Percentiles rank a stretch among this genome's conserved stretches.
Conservation (phyloP, 2,329 filamentous ascomycete genomes). For the Alternaria arborescens region DNA sequence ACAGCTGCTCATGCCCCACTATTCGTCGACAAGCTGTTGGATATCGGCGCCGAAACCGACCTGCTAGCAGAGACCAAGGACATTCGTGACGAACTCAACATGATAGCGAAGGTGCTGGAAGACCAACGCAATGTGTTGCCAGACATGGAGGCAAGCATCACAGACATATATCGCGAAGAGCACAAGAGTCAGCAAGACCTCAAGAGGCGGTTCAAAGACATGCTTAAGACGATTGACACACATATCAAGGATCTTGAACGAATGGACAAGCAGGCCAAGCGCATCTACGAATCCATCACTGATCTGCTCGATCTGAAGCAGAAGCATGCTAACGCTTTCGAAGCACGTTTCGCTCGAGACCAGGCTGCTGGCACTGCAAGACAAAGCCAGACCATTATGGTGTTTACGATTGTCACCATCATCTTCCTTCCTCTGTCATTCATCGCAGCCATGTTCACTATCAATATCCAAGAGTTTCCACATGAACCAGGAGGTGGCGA, state of each 20-base stretch:
- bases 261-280: constrained; percentile 70
- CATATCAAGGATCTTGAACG: constrained; percentile 68
- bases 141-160: constrained; percentile 58
- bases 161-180: constrained; percentile 49
- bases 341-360: constrained; percentile 68
- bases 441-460: constrained; percentile 64
- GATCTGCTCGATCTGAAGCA: constrained; percentile 73
- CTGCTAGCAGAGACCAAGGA: constrained; percentile 72
- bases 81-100: constrained; percentile 72
- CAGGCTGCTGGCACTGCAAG: constrained; percentile 68
- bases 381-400: constrained; percentile 65
- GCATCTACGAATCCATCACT: constrained; percentile 67
- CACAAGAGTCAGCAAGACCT: constrained; percentile 56
- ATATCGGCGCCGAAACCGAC: constrained; percentile 68
- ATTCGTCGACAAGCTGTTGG: constrained; percentile 65
- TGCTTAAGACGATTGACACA: constrained; percentile 65
- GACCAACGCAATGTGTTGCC: constrained; percentile 59
- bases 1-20: constrained; percentile 46
- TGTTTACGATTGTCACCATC: constrained; percentile 68
- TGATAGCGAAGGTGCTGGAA: constrained; percentile 64
- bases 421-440: constrained; percentile 65
- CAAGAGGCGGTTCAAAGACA: constrained; percentile 64
- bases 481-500: constrained; percentile 36
- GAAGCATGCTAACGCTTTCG: constrained; percentile 73
- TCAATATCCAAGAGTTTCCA: constrained; percentile 62